Evolutionary conservation across 352 stramenopile species (phyloP), one percentile per base, ranked within the genome.

Genomic region (Thraustochytrium sp.): DNA sequence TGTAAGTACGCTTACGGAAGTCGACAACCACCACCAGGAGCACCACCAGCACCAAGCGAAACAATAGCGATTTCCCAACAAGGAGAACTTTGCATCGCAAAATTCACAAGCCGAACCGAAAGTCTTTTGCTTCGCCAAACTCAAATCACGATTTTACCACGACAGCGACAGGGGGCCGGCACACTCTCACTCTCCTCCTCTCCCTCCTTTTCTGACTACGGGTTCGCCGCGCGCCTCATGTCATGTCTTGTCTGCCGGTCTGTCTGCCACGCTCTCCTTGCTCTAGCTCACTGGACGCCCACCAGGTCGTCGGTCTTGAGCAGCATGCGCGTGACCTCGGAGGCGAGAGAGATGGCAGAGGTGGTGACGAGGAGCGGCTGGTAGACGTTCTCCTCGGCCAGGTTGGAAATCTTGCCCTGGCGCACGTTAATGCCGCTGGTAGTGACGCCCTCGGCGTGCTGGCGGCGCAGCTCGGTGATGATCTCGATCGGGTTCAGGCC

Each of bases 231-330:
- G n/a, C n/a, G n/a, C n/a, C n/a, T n/a, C n/a, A n/a, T n/a, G n/a
- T n/a, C n/a, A n/a, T n/a, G n/a, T n/a, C n/a, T n/a, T n/a, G n/a
- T n/a, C n/a, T n/a, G n/a, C n/a, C n/a, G n/a, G n/a, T n/a, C n/a
- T n/a, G n/a, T n/a, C n/a, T n/a, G n/a, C n/a, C n/a, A n/a, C n/a
- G n/a, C n/a, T n/a, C n/a, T n/a, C 26, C 51, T 59, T n/a, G 21
- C 16, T 59, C 59, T 72, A 18, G 13, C 26, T 72, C n/a, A 72
- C 59, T 72, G 59, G 26, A 72, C 95, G 87, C 97, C 96, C 73
- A 99, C 95, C 74, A 99, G 96, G 91, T 99, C 97, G 87, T 99
- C 97, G 88, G 99, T 98, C 94, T 99, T 99, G 89, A 99, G 94
- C 87, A 99, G 99, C 96, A 99, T 99, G 86, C 93, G 92, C 64